These are phyloP conservation scores for Ogataea paradorogensis DNA, from an alignment of 805 yeast genomes.

Conservation along the genomic window DNA sequence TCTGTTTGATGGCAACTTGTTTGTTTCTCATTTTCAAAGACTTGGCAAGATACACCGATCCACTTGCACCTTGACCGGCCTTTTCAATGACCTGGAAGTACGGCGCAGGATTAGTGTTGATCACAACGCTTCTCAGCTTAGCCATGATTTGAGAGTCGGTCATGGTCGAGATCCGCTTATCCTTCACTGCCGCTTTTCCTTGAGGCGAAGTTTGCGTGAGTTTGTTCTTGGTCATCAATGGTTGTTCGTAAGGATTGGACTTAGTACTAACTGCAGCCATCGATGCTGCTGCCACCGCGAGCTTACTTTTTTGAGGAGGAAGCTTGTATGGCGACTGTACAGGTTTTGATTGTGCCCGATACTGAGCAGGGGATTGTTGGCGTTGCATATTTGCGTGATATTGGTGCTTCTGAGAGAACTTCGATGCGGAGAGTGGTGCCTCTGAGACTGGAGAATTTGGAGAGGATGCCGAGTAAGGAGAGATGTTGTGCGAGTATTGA, in stretches of 20 bases:
- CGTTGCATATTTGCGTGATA: slow-evolving; percentile 24
- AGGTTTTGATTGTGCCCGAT: slow-evolving; percentile 8
- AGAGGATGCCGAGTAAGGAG: slow-evolving; percentile 6
- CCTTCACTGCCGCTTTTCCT: slow-evolving; percentile 29
- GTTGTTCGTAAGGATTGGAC: slow-evolving; percentile 19
- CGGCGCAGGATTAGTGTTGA: slow-evolving; percentile 81
- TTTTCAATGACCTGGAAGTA: slow-evolving; percentile 72
- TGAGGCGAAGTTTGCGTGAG: slow-evolving; percentile 22
- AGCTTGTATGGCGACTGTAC: slow-evolving; percentile 10
- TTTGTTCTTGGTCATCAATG: slow-evolving; percentile 31
- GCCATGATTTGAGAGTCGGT: slow-evolving; percentile 87
- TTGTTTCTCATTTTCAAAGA: slow-evolving; percentile 47
- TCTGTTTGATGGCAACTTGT: slow-evolving; percentile 94
- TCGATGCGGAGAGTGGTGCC: slow-evolving; percentile 28
- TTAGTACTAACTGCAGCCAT: slow-evolving; percentile 20
- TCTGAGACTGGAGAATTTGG: slow-evolving; percentile 27
- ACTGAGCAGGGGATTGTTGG: slow-evolving; percentile 13
- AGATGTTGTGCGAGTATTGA: slow-evolving; percentile 1
- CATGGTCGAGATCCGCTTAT: slow-evolving; percentile 57
- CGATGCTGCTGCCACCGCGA: slow-evolving; percentile 38
- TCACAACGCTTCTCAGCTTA: slow-evolving; percentile 77
- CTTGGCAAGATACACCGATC: slow-evolving; percentile 87
- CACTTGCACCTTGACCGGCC: slow-evolving; percentile 98
- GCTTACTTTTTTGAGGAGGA: slow-evolving; percentile 17
- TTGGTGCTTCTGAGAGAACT: slow-evolving; percentile 11